Evolutionary conservation across 2,329 filamentous ascomycete genomes (phyloP).

Genomic region (Diaporthe sp.): DNA sequence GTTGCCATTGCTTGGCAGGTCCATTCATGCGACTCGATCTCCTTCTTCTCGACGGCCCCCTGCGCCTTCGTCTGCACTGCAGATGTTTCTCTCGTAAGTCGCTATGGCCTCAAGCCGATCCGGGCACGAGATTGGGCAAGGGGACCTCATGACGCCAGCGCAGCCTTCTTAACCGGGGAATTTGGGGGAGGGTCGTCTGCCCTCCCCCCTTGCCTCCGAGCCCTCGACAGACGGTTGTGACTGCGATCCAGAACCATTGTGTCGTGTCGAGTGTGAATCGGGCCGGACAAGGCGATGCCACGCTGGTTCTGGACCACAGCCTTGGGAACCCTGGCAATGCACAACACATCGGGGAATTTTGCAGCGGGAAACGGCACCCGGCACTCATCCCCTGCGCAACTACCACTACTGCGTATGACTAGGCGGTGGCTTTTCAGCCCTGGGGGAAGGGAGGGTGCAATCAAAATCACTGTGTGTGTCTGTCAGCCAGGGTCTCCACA

Average conservation of each 20-base stretch:
- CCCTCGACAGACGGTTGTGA: neutral
- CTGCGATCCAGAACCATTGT: neutral
- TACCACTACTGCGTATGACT: neutral
- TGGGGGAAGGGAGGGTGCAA: neutral
- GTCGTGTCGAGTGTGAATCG: neutral
- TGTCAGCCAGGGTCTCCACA: conserved; percentile 25
- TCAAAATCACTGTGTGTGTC: neutral
- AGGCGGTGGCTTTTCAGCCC: conserved; percentile 19
- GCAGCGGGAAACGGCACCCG: conserved; percentile 9
- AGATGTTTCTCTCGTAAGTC: neutral
- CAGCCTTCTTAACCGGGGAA: neutral
- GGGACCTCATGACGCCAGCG: neutral
- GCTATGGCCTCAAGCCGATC: too few relatives aligned
- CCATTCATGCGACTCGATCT: conserved; percentile 22
- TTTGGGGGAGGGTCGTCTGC: neutral
- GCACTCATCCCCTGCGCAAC: conserved; percentile 10
- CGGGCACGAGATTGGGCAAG: neutral
- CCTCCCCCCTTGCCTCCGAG: neutral
- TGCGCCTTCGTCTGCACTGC: neutral
- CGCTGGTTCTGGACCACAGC: neutral
- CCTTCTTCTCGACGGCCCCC: neutral
- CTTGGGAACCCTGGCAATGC: conserved; percentile 19
- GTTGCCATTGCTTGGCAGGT: conserved; percentile 16
- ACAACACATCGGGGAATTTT: conserved; percentile 30
- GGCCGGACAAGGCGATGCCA: conserved; percentile 8